Percentiles rank a stretch among this genome's conserved stretches.
phyloP scores from a whole-genome alignment of 139 green algal genomes.

The Spirogloea muscicola region DNA sequence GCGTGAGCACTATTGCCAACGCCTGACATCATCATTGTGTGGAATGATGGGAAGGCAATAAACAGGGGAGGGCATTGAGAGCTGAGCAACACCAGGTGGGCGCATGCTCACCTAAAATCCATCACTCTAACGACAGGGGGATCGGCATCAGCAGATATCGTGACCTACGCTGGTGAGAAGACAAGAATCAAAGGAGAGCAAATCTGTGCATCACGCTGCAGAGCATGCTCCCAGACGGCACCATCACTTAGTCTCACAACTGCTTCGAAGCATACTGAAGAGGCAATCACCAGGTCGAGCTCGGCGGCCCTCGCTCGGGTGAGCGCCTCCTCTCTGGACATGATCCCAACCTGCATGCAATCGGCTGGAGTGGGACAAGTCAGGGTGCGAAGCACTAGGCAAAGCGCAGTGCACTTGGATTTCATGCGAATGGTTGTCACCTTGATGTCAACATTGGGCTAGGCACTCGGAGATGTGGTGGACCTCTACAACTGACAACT shows the following conservation, averaged over 20 bases:
- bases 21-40: not conserved
- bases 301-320: conserved; percentile 12
- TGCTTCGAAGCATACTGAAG: not conserved
- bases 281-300: conserved; percentile 25
- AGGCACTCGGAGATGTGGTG: not conserved
- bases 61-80: too few species aligned
- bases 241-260: not conserved
- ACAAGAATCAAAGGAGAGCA: not conserved
- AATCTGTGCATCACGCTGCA: too few species aligned
- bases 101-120: conserved; percentile 27
- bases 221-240: too few species aligned
- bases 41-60: not conserved
- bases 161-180: conserved; percentile 10
- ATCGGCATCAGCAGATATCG: conserved; percentile 31
- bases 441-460: not conserved
- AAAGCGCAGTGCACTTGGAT: not conserved
- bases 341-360: conserved; percentile 17
- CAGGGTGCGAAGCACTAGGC: not conserved
- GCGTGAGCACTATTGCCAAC: not conserved
- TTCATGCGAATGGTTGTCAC: not conserved
- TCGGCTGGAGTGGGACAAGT: not conserved
- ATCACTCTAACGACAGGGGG: conserved; percentile 29
- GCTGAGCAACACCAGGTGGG: too few species aligned
- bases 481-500: not conserved
- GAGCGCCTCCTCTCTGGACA: conserved; percentile 30